Evolutionary conservation across 208 protist genomes (phyloP), one percentile per base, ranked within the genome.

Genomic region (Acanthamoeba castellanii): DNA sequence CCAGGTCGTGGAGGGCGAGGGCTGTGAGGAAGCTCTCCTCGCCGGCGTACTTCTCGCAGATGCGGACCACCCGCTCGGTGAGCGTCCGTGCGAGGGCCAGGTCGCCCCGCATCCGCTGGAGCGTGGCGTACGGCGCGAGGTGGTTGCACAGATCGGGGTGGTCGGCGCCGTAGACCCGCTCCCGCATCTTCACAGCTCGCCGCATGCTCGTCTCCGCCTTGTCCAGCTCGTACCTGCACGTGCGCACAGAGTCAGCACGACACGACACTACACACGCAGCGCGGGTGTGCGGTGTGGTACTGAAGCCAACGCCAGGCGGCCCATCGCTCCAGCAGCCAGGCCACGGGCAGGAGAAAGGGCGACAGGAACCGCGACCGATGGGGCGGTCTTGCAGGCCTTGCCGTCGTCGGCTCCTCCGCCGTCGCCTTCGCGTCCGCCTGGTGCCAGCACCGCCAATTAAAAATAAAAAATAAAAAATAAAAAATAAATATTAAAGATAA

Each of bases 201-300:
- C 76, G 42, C 34, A 85, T 47, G 76, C 76, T 85, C 34, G 1
- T 47, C 22, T 50, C 76, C 11, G 76, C 76, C 27, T 27, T 20
- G 76, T 85, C 76, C 42, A 85, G 47, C 47, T 85, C 76, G n/a
- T 85, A 85, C 42, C 76, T 85, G 37, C 70, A 78, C n/a, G 70
- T 20, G 20, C 8, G 70, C n/a, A 18, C 50, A 55, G 50, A 55
- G 1, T 55, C 50, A 18, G 16, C 14, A 20, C 50, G 16, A 2
- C 50, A 55, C 47, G 47, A 52, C 50, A 55, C 50, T 2, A 55
- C 14, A 55, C 14, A 18, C 16, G 0, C 70, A 47, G 32, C 20
- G 30, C 11, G 70, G 13, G 30, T 45, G 37, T 7, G 59, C 13
- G 59, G 6, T 66, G 59, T 9, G 27, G 70, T 78, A 45, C 70